A percentile compares a stretch with the other conserved stretches of the same genome.
phyloP scores from a whole-genome alignment of 768 basidiomycete species.

The Rhodotorula babjevae region DNA sequence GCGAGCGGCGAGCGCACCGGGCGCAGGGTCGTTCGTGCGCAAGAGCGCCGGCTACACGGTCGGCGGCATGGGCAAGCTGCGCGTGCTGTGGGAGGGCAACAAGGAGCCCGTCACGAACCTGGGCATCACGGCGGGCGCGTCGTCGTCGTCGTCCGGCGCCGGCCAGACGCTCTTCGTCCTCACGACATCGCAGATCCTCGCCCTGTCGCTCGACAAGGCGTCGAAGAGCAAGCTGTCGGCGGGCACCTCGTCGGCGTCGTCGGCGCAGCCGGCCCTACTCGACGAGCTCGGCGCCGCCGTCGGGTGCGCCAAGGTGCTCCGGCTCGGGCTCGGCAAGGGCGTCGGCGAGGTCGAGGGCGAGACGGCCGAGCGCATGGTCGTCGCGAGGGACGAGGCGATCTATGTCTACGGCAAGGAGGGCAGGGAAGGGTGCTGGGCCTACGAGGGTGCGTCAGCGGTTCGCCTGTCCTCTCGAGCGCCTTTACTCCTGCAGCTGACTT shows the following conservation, averaged over 20 bases:
- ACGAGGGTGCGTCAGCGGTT: slow-evolving; percentile 78
- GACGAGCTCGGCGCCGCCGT: slow-evolving; percentile 82
- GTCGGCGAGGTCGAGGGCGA: background rate
- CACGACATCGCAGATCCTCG: slow-evolving; percentile 76
- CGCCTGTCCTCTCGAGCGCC: no score
- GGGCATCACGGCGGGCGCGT: slow-evolving; percentile 64
- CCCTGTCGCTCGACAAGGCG: slow-evolving; percentile 55
- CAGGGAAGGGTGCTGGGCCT: slow-evolving; percentile 76
- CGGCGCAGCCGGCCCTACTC: slow-evolving; percentile 62
- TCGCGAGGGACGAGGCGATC: slow-evolving; percentile 87
- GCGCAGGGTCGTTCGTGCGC: no score
- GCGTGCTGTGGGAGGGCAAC: slow-evolving; percentile 70
- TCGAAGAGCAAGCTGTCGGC: slow-evolving; percentile 53
- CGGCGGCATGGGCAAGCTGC: slow-evolving; percentile 69
- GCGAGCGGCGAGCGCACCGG: background rate
- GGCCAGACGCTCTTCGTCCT: slow-evolving; percentile 68
- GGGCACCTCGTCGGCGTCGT: slow-evolving; percentile 28
- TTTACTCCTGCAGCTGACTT: no score
- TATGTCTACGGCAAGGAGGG: slow-evolving; percentile 78
- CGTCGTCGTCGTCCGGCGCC: slow-evolving; percentile 14
- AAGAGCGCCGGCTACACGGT: background rate
- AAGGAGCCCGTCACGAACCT: slow-evolving; percentile 89
- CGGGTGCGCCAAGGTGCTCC: slow-evolving; percentile 78
- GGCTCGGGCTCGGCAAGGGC: slow-evolving; percentile 46
- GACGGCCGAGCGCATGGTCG: slow-evolving; percentile 54